A percentile compares a stretch with the other conserved stretches of the same genome.
phyloP scores from a whole-genome alignment of 495 filamentous ascomycete genomes.

The Tuber indicum region DNA sequence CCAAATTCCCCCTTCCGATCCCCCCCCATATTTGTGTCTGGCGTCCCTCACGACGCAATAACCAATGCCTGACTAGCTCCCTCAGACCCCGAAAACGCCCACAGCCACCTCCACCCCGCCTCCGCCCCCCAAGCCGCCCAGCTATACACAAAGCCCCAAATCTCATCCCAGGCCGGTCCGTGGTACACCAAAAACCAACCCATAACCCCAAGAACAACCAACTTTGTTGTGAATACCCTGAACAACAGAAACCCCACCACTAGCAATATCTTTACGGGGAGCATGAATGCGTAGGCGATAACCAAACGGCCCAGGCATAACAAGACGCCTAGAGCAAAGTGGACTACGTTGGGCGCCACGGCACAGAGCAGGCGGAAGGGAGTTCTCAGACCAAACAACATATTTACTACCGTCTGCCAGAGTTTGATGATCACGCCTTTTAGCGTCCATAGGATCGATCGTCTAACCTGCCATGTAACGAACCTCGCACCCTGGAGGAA shows the following conservation, averaged over 20 bases:
- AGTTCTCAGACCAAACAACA: neutral
- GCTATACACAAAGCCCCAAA: neutral
- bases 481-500: neutral
- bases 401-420: neutral
- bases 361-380: neutral
- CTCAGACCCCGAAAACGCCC: neutral
- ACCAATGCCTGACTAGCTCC: neutral
- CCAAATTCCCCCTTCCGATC: neutral
- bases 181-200: neutral
- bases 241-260: neutral
- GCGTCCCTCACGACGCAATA: neutral
- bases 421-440: neutral
- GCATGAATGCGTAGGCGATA: neutral
- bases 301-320: neutral
- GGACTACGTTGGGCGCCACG: neutral
- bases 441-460: neutral
- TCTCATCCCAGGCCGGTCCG: slow-evolving; percentile 1
- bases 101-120: neutral
- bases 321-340: neutral
- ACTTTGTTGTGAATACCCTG: neutral
- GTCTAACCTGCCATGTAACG: neutral
- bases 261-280: neutral
- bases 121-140: neutral
- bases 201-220: neutral
- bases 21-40: neutral